Percentiles rank a stretch among this genome's conserved stretches.
phyloP scores from a whole-genome alignment of 192 early-diverging fungal genomes.

The Linnemannia hyalina region DNA sequence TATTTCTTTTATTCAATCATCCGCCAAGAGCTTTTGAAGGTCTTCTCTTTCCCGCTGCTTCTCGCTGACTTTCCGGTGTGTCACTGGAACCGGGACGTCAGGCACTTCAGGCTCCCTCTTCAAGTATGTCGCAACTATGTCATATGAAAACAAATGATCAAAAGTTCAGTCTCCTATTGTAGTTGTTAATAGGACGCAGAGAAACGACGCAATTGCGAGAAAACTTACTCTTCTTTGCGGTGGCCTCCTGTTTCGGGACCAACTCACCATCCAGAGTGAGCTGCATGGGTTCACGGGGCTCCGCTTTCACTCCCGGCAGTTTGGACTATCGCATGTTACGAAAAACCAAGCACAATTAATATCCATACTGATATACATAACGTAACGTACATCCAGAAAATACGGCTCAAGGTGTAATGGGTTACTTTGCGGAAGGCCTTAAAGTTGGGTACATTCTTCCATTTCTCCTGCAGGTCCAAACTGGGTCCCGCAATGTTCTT shows the following conservation, averaged over 20 bases:
- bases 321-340: conserved; percentile 7
- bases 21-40: conserved; percentile 19
- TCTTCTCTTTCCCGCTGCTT: conserved; percentile 34
- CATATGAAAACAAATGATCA: not conserved
- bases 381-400: not conserved
- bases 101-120: conserved; percentile 26
- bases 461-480: conserved; percentile 20
- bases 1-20: conserved; percentile 8
- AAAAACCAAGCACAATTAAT: not conserved
- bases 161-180: not conserved
- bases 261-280: conserved; percentile 28
- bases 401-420: no score
- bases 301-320: conserved; percentile 18
- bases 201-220: not conserved
- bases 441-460: conserved; percentile 49
- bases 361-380: not conserved
- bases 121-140: conserved; percentile 21
- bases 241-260: conserved; percentile 17
- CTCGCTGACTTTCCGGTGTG: conserved; percentile 23
- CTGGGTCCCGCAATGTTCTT: conserved; percentile 9
- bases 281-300: not conserved
- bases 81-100: not conserved
- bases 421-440: conserved; percentile 47
- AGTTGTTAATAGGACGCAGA: no score
- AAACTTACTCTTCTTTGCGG: conserved; percentile 26